These are phyloP conservation scores for Xylariomycetidae sp. DNA, from an alignment of 2,329 filamentous ascomycete species.

Conservation along the genomic window DNA sequence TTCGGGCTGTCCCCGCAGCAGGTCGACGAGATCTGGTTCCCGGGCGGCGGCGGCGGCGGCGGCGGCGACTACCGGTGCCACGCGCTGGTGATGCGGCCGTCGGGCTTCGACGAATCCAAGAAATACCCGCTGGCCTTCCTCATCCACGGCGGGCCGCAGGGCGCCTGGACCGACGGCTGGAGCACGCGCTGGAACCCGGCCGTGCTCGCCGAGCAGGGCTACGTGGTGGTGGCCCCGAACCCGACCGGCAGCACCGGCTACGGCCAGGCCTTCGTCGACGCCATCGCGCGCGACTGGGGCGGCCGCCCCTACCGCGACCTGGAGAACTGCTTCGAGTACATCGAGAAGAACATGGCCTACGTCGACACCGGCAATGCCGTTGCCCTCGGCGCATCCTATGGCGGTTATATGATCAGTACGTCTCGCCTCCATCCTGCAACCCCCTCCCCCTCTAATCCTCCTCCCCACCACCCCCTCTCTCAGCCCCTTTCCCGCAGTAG, in stretches of 20 bases:
- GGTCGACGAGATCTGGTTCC: slow-evolving; percentile 63
- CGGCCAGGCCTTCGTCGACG: slow-evolving; percentile 70
- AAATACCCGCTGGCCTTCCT: slow-evolving; percentile 75
- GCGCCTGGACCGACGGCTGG: slow-evolving; percentile 67
- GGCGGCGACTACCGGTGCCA: slow-evolving; percentile 61
- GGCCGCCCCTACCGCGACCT: slow-evolving; percentile 79
- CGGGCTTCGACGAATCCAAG: slow-evolving; percentile 59
- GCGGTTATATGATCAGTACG: slow-evolving; percentile 68
- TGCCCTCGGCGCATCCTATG: slow-evolving; percentile 68
- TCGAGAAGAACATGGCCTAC: slow-evolving; percentile 58
- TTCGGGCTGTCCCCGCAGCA: slow-evolving; percentile 61
- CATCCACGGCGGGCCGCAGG: slow-evolving; percentile 79
- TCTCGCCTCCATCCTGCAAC: slow-evolving; percentile 10
- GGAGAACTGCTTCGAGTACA: slow-evolving; percentile 69
- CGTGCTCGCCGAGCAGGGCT: slow-evolving; percentile 81
- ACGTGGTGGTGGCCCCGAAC: slow-evolving; percentile 75
- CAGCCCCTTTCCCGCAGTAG: slow-evolving; percentile 6
- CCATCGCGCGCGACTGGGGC: slow-evolving; percentile 77
- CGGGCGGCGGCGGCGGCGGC: too few relatives aligned
- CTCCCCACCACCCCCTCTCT: not conserved
- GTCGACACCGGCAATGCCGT: slow-evolving; percentile 66
- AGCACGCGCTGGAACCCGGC: slow-evolving; percentile 76
- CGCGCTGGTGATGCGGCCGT: slow-evolving; percentile 62
- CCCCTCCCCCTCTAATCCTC: not conserved
- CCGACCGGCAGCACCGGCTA: slow-evolving; percentile 80